These are phyloP conservation scores for Spergularia marina DNA, from an alignment of 148 eudicot species.

Conservation along the genomic window DNA sequence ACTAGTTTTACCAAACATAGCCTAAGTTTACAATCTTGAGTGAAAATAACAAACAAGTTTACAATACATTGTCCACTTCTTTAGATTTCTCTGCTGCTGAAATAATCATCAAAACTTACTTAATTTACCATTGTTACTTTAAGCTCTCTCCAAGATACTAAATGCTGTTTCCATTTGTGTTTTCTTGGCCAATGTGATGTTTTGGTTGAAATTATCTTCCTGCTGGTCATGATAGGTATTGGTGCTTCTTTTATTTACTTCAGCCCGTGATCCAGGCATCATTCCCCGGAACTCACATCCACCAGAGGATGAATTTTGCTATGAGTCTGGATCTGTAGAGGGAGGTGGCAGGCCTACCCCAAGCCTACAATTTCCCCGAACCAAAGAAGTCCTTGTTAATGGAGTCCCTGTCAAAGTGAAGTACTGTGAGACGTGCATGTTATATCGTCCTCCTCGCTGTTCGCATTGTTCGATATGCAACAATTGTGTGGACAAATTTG, in stretches of 20 bases:
- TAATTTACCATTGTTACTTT: background rate
- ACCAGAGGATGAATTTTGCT: slow-evolving; percentile 52
- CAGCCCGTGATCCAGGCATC: slow-evolving; percentile 67
- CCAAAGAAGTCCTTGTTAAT: slow-evolving; percentile 49
- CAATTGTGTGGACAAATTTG: slow-evolving; percentile 63
- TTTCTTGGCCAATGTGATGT: slow-evolving; percentile 8
- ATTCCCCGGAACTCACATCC: slow-evolving; percentile 61
- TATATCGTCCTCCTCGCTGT: slow-evolving; percentile 70
- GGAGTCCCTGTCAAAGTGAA: slow-evolving; percentile 50
- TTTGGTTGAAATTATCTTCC: slow-evolving; percentile 20
- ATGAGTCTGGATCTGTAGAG: slow-evolving; percentile 41
- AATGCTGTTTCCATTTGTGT: background rate
- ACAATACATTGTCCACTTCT: background rate
- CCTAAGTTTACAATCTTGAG: background rate
- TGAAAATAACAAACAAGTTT: background rate
- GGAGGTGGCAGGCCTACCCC: slow-evolving; percentile 48
- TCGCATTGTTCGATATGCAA: slow-evolving; percentile 66
- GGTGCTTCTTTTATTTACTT: slow-evolving; percentile 51
- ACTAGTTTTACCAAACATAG: no score
- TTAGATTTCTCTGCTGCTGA: background rate
- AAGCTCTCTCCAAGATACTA: background rate
- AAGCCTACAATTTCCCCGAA: slow-evolving; percentile 45
- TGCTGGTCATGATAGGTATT: slow-evolving; percentile 39
- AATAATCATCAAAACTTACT: background rate
- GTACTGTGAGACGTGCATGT: slow-evolving; percentile 70